Evolutionary conservation across 345 rosid genomes (phyloP).

Genomic region (Eucalyptus rudis): DNA sequence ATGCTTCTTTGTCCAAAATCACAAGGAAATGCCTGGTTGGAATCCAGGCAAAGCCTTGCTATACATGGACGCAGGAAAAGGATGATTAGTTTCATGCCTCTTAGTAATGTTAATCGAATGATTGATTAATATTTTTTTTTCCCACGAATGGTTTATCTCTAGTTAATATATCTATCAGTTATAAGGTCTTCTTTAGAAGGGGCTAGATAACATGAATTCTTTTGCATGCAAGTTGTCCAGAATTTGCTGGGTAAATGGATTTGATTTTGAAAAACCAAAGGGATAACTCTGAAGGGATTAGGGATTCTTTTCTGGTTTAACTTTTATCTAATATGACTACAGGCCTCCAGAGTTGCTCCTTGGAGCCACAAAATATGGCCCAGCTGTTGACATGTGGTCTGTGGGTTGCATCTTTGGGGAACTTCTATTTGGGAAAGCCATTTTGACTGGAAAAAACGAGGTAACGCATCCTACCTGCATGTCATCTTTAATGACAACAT

Average conservation of each 20-base stretch:
- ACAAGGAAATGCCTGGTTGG: not conserved
- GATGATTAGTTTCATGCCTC: not conserved
- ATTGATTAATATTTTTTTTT: not conserved
- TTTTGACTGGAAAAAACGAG: conserved; percentile 89
- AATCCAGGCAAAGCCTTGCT: not conserved
- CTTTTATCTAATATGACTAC: not conserved
- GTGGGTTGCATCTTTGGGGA: conserved; percentile 97
- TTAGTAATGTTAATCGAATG: not conserved
- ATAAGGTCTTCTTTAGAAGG: not conserved
- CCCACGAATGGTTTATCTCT: not conserved
- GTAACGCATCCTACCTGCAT: conserved; percentile 1
- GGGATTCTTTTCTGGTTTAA: not conserved
- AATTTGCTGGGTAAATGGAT: not conserved
- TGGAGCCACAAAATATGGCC: conserved; percentile 92
- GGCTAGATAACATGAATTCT: not conserved
- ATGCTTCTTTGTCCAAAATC: not conserved
- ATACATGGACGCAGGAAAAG: not conserved
- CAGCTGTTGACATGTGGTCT: conserved; percentile 97
- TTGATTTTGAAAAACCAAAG: not conserved
- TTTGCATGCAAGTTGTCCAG: not conserved
- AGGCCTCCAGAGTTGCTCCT: conserved; percentile 98
- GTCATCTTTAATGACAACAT: not conserved
- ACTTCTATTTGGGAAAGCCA: conserved; percentile 80
- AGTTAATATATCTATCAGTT: not conserved
- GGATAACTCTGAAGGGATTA: not conserved